Conservation (phyloP, 805 yeast genomes). For the Hanseniaspora meyeri region DNA sequence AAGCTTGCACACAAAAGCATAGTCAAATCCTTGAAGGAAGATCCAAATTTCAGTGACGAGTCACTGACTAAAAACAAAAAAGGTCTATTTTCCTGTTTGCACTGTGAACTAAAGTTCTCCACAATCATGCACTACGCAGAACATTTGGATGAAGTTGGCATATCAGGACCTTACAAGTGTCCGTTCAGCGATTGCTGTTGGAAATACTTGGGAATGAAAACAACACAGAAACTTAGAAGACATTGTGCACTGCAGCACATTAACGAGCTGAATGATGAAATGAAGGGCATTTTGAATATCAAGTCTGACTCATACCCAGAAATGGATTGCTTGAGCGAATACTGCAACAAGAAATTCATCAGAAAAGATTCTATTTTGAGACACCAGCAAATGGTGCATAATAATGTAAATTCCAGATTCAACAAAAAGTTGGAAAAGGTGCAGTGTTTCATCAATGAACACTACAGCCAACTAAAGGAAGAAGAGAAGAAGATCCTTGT, state of each 20-base stretch:
- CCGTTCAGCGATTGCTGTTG: constrained; percentile 38
- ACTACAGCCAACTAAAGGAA: background rate
- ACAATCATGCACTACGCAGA: constrained; percentile 30
- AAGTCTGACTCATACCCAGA: constrained; percentile 25
- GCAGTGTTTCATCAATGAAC: constrained; percentile 14
- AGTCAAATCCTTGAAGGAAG: constrained; percentile 23
- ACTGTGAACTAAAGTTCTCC: constrained; percentile 33
- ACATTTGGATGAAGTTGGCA: constrained; percentile 34
- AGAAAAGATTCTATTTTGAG: constrained; percentile 43
- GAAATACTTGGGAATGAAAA: constrained; percentile 37
- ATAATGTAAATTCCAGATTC: constrained; percentile 31
- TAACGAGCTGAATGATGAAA: constrained; percentile 22
- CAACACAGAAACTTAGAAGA: constrained; percentile 38
- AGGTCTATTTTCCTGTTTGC: constrained; percentile 37
- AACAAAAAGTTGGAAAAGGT: constrained; percentile 28
- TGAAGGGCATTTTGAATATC: constrained; percentile 23
- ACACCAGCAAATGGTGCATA: constrained; percentile 42
- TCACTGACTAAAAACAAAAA: constrained; percentile 29
- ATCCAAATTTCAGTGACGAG: constrained; percentile 22
- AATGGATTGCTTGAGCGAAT: constrained; percentile 24
- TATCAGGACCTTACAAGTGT: constrained; percentile 34
- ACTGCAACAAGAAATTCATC: constrained; percentile 39
- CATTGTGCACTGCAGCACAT: constrained; percentile 40
- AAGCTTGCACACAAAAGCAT: background rate
- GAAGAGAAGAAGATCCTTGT: constrained; percentile 17